Base-by-base conservation (phyloP, 192 early-diverging fungal species). In the Gryganskiella cystojenkinii region DNA sequence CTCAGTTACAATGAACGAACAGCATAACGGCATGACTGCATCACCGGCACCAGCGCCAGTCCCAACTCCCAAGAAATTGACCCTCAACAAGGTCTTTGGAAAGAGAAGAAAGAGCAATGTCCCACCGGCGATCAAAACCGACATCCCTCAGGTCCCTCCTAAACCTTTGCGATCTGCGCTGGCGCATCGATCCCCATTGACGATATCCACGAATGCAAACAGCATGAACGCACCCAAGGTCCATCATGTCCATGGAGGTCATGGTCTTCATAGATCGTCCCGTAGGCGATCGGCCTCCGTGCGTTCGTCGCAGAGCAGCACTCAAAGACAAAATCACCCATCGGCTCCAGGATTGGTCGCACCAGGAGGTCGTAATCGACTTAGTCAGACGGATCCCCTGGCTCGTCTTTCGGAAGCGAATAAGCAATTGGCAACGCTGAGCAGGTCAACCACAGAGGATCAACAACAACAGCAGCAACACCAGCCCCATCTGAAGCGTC, bases 141-240 rank as follows among this genome's bases (percentile, higher is more conserved):
- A 57, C 0, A 40, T 40, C 37, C 44, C 53, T 7, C 14, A 35
- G 13, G 33, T 50, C 22, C 56, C 74, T 4, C 35, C 67, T 15
- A 78, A 78, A 24, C 74, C 74, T 0, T 45, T 78, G 3, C 67
- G 67, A 30, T 66, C 74, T 13, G 74, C 66, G 19, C 60, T 78
- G 20, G 66, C 57, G 11, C 66, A 69, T 24, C 66, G 74, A 2
- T 3, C 59, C 25, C 53, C 67, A n/a, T 11, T 34, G 7, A 11
- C 54, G n/a, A 14, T 30, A 9, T 1, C 55, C 2, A 35, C 8
- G 17, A 31, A 19, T n/a, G 6, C 47, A n/a, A 50, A 15, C 14
- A 5, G 6, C 8, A 6, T 22, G 5, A 5, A n/a, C 22, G 47
- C 19, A 5, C 14, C 49, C 30, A 78, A 56, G 34, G 61, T 64